Evolutionary conservation across 495 filamentous ascomycete genomes (phyloP), one percentile per base, ranked within the genome.

Genomic region (Saxophila tyrrhenica): DNA sequence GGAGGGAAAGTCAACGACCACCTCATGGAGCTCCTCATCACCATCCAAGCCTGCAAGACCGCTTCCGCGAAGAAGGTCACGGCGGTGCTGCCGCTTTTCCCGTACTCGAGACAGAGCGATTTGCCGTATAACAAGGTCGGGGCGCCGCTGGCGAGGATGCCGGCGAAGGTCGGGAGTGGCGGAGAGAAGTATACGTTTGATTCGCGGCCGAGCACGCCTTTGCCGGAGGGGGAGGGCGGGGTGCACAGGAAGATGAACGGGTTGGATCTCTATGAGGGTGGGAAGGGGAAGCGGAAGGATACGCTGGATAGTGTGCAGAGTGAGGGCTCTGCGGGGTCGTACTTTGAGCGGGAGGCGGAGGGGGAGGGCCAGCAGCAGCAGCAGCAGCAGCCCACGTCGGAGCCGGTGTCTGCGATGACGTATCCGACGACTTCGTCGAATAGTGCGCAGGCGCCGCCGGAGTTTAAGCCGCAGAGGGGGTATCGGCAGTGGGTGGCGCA

Each of bases 401-500:
- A 23, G 58, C 49, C 46, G 60, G 44, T 42, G 42, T 17, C 15
- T 38, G 23, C 24, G 32, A 17, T 32, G 20, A 17, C 24, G 5
- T 16, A 29, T 13, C 42, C 32, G 19, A 24, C 35, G 21, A 8
- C 41, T 22, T 21, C 50, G 1, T 32, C 39, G 0, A 46, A 46
- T 3, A 17, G 10, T 21, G 50, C 19, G 1, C 39, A 38, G n/a
- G 38, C 25, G 2, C 63, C 61, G 8, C 75, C 39, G 0, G 46
- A 59, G 21, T 95, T 95, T 70, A 73, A 85, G 58, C 83, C 88
- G 0, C 87, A 88, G 59, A 86, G 89, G 1, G 92, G 92, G 16
- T 98, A 97, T 66, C 94, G 90, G 70, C 87, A 94, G 73, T 97
- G 94, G 92, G 89, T 98, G 59, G 92, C 92, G 22, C 92, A 96